Conservation (phyloP, 2,329 filamentous ascomycete species). For the Alternaria metachromatica region DNA sequence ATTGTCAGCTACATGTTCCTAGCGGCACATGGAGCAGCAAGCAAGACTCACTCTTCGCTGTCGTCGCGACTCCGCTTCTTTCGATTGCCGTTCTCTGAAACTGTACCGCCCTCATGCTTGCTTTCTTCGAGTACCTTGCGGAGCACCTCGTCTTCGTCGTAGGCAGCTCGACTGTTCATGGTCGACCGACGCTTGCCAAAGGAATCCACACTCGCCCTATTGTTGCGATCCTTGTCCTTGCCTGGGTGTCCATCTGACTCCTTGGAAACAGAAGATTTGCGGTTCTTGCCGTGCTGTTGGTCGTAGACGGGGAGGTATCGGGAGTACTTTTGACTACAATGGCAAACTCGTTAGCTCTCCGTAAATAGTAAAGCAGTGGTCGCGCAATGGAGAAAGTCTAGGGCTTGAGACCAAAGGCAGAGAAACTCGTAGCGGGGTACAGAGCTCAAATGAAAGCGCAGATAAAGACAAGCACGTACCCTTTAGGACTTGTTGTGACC, state of each 20-base stretch:
- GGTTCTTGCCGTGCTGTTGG: conserved; percentile 59
- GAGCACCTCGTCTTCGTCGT: conserved; percentile 91
- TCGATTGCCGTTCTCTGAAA: conserved; percentile 63
- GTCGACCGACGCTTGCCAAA: conserved; percentile 87
- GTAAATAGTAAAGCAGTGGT: background rate
- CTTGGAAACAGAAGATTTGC: conserved; percentile 71
- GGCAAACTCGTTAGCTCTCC: conserved; percentile 5
- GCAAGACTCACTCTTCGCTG: conserved; percentile 82
- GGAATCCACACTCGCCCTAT: conserved; percentile 61
- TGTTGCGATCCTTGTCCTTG: conserved; percentile 63
- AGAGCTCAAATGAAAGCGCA: conserved; percentile 14
- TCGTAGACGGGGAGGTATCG: conserved; percentile 67
- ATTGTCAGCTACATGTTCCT: conserved; percentile 33
- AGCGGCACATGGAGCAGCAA: conserved; percentile 10
- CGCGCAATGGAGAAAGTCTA: background rate
- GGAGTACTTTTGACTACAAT: conserved; percentile 65
- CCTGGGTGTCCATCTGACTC: conserved; percentile 63
- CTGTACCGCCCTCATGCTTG: conserved; percentile 74
- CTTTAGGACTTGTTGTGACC: conserved; percentile 79
- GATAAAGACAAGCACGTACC: conserved; percentile 65
- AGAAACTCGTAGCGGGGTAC: background rate
- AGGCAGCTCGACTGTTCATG: conserved; percentile 96
- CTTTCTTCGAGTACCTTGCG: conserved; percentile 93
- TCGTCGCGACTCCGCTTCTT: conserved; percentile 88
- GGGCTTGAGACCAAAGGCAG: background rate